Percentiles rank a stretch among this genome's conserved stretches.
These are phyloP conservation scores for Adansonia gregorii DNA, from an alignment of 441 rosid genomes.

Conservation along the genomic window DNA sequence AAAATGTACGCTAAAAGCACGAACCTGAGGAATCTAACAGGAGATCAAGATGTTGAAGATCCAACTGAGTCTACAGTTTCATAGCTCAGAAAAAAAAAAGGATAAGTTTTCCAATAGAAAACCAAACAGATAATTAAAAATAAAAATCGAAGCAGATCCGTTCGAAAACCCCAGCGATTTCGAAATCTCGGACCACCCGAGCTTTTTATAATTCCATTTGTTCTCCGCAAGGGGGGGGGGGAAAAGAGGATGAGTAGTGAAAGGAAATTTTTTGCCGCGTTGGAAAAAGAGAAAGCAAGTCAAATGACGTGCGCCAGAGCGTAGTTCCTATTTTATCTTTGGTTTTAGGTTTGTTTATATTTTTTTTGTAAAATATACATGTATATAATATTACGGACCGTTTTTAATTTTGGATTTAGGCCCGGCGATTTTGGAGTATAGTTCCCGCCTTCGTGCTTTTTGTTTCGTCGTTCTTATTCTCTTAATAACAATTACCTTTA, in stretches of 20 bases:
- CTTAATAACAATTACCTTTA: neutral
- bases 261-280: constrained; percentile 2
- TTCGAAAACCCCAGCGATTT: neutral
- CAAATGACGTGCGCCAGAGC: neutral
- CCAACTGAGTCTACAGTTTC: neutral
- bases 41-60: constrained; percentile 27
- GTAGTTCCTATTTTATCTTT: neutral
- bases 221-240: neutral
- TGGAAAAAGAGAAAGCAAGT: neutral
- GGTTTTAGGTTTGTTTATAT: neutral
- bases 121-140: neutral
- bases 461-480: neutral
- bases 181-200: constrained; percentile 11
- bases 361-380: neutral
- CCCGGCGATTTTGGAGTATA: constrained; percentile 38
- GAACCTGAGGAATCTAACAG: constrained; percentile 26
- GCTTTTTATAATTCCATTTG: neutral
- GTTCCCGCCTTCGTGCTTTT: constrained; percentile 54
- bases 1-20: constrained; percentile 15
- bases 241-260: too few species aligned
- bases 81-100: neutral
- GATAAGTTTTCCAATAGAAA: neutral
- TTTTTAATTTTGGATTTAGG: constrained; percentile 27
- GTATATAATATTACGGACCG: neutral
- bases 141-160: constrained; percentile 1